Evolutionary conservation across 1,139 yeast species (phyloP).

Genomic region (Sugiyamaella grinbergsii): DNA sequence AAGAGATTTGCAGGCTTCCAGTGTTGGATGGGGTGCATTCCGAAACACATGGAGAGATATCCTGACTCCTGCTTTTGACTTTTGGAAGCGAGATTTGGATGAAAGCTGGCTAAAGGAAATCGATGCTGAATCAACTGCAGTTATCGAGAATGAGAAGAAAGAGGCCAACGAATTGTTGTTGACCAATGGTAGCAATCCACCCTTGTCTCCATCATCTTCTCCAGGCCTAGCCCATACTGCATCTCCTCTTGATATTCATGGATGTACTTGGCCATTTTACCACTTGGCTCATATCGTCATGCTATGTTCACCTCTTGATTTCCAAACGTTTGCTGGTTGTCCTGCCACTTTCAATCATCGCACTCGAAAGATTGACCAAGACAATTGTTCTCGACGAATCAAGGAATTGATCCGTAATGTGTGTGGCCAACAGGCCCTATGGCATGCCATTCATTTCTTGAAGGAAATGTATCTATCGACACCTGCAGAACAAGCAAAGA

Average conservation of each 20-base stretch:
- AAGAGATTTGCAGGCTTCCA: slow-evolving; percentile 58
- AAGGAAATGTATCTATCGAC: slow-evolving; percentile 34
- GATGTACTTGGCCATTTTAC: slow-evolving; percentile 38
- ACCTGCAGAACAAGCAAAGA: slow-evolving; percentile 21
- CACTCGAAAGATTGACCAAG: slow-evolving; percentile 59
- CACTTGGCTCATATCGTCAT: slow-evolving; percentile 68
- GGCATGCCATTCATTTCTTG: slow-evolving; percentile 37
- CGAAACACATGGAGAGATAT: slow-evolving; percentile 63
- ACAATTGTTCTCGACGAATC: slow-evolving; percentile 45
- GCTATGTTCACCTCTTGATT: slow-evolving; percentile 72
- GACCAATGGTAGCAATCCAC: slow-evolving; percentile 6
- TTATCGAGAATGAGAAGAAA: slow-evolving; percentile 7
- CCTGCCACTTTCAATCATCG: slow-evolving; percentile 80
- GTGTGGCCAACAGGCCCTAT: slow-evolving; percentile 32
- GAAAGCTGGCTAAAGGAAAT: slow-evolving; percentile 17
- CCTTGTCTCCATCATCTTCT: slow-evolving; percentile 21
- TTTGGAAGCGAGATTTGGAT: slow-evolving; percentile 47
- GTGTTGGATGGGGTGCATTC: slow-evolving; percentile 48
- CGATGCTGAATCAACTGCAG: slow-evolving; percentile 10
- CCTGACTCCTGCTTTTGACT: slow-evolving; percentile 62
- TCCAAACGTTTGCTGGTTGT: slow-evolving; percentile 78
- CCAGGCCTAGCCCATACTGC: slow-evolving; percentile 47
- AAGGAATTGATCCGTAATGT: slow-evolving; percentile 24
- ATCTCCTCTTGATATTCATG: slow-evolving; percentile 47
- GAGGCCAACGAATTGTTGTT: slow-evolving; percentile 5